These are phyloP conservation scores for Phytopythium helicoides DNA, from an alignment of 352 stramenopile genomes.

Conservation along the genomic window DNA sequence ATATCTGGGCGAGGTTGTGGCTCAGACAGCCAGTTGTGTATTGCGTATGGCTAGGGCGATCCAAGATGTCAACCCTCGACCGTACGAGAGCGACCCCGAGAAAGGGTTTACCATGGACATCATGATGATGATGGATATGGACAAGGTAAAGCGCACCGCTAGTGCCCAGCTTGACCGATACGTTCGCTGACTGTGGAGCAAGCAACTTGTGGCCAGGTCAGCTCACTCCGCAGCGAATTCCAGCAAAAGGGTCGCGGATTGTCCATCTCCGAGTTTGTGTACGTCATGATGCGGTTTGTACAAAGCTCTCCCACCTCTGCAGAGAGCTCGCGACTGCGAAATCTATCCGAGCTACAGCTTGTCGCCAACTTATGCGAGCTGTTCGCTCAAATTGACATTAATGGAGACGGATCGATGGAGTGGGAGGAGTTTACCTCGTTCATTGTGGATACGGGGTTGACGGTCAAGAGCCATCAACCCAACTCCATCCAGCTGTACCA, in stretches of 20 bases:
- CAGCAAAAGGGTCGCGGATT: conserved; percentile 78
- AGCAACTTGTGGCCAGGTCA: too few relatives aligned
- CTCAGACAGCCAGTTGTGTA: neutral
- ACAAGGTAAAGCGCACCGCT: too few relatives aligned
- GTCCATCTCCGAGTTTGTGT: conserved; percentile 82
- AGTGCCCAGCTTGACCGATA: too few relatives aligned
- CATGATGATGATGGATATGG: conserved; percentile 91
- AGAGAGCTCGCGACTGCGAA: conserved; percentile 63
- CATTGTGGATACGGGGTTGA: conserved; percentile 87
- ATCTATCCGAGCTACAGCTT: conserved; percentile 72
- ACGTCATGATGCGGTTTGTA: conserved; percentile 86
- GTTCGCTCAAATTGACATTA: conserved; percentile 91
- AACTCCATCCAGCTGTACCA: conserved; percentile 89
- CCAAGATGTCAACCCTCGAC: conserved; percentile 15
- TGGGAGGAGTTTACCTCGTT: conserved; percentile 92
- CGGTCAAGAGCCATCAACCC: conserved; percentile 76
- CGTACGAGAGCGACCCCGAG: conserved; percentile 75
- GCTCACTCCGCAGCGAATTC: conserved; percentile 80
- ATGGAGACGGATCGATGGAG: conserved; percentile 90
- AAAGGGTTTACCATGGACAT: conserved; percentile 90
- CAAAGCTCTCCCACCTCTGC: conserved; percentile 46
- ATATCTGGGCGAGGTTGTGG: neutral
- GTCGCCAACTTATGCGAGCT: conserved; percentile 87
- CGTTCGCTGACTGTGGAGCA: too few relatives aligned
- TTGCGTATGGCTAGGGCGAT: conserved; percentile 11